Evolutionary conservation across 1,284 basidiomycete species (phyloP), one percentile per base, ranked within the genome.

Genomic region (Schizophyllum amplum): DNA sequence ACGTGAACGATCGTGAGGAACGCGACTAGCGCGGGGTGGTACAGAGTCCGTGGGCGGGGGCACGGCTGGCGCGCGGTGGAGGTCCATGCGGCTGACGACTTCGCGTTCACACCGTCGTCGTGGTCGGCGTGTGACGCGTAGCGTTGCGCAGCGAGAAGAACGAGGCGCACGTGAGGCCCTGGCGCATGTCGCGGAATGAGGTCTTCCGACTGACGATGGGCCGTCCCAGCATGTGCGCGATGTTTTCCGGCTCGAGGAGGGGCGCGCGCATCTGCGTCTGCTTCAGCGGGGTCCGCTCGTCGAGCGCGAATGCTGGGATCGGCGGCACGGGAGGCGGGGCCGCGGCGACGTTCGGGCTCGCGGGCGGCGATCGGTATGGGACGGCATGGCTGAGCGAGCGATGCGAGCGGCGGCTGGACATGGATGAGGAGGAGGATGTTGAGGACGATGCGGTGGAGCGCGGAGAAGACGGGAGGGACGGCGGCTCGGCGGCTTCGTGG

Each of bases 251-350:
- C 33, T 42, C 33, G 33, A 17, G 33, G 33, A 42, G 33, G 33
- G 33, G 33, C 33, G 11, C 13, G 33, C 13, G 4, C 33, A 13
- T 42, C 33, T 9, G 3, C 33, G 33, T 9, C 33, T 42, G 33
- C 33, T 42, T 42, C 13, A 20, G 48, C 20, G 48, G 48, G 15
- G 2, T 9, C 20, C 21, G 48, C 48, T 21, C 21, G 48, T 50
- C 48, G 15, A 68, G 65, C 5, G 65, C 66, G 55, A 71, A 70
- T 13, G 65, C 62, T 15, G 73, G 70, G 49, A 74, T 68, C 13
- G 69, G 68, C 15, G 75, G 74, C 1, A 75, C 73, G 1, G 72
- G 73, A 9, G 73, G 71, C 1, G 72, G 67, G 1, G 71, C 67
- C 0, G 65, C 62, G 1, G 65, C 56, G 49, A 69, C 48, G 2